phyloP scores from a whole-genome alignment of 768 basidiomycete species.

The Omphalotus guepiniiformis region DNA sequence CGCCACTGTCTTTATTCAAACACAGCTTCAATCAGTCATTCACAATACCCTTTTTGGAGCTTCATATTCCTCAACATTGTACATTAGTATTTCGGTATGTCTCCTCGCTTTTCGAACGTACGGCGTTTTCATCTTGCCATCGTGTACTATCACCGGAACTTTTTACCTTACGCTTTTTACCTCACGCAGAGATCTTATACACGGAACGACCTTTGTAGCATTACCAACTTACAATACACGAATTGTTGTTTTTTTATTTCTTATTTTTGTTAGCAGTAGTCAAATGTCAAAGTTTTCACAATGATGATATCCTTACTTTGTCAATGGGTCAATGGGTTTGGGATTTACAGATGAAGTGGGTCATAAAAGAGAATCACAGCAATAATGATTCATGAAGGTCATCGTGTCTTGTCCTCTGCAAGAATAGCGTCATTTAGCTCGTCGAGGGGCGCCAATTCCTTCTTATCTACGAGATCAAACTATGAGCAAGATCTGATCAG shows the following conservation, averaged over 20 bases:
- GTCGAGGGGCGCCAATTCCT: constrained; percentile 90
- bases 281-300: too few species aligned
- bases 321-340: too few species aligned
- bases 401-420: constrained; percentile 46
- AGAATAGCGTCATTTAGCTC: constrained; percentile 92
- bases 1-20: constrained; percentile 3
- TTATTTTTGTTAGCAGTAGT: too few species aligned
- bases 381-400: constrained; percentile 6
- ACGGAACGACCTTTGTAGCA: background rate
- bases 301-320: too few species aligned
- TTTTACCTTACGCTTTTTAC: background rate
- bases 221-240: background rate
- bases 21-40: background rate
- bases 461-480: constrained; percentile 96
- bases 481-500: constrained; percentile 27
- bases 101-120: background rate
- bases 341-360: background rate
- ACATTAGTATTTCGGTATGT: constrained; percentile 1
- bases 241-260: background rate
- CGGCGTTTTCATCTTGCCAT: background rate
- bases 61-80: background rate
- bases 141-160: background rate
- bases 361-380: background rate
- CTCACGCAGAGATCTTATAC: background rate
- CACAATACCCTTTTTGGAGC: background rate